These are phyloP conservation scores for Rhizophlyctis rosea DNA, from an alignment of 192 early-diverging fungal genomes.

Conservation along the genomic window DNA sequence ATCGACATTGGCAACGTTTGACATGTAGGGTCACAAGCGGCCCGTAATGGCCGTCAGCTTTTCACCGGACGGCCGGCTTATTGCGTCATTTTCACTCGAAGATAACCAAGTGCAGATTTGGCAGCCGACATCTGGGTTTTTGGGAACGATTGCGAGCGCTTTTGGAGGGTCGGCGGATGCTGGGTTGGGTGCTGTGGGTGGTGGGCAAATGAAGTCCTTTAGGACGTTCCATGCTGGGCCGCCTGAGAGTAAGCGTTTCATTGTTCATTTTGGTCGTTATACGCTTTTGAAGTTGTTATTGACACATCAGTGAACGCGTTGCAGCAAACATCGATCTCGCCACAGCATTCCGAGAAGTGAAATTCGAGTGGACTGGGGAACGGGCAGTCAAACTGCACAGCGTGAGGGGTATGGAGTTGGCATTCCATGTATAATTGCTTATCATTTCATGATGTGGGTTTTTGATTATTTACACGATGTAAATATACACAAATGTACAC, in stretches of 20 bases:
- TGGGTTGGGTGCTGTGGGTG: slow-evolving; percentile 18
- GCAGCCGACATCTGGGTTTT: slow-evolving; percentile 68
- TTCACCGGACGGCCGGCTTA: slow-evolving; percentile 73
- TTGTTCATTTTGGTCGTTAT: background rate
- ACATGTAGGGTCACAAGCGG: slow-evolving; percentile 60
- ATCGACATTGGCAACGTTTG: slow-evolving; percentile 4
- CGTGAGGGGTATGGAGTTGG: slow-evolving; percentile 35
- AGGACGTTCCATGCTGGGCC: slow-evolving; percentile 42
- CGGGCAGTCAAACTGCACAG: slow-evolving; percentile 40
- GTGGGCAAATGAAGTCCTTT: slow-evolving; percentile 47
- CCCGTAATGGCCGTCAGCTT: slow-evolving; percentile 68
- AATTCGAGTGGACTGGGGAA: slow-evolving; percentile 47
- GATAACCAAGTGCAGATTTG: slow-evolving; percentile 72
- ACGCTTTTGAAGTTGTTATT: background rate
- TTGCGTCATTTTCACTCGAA: slow-evolving; percentile 65
- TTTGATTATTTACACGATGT: too few relatives aligned
- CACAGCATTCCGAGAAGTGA: slow-evolving; percentile 17
- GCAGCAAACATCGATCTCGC: slow-evolving; percentile 13
- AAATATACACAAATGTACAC: too few relatives aligned
- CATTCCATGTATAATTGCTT: slow-evolving; percentile 48
- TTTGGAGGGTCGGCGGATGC: slow-evolving; percentile 27
- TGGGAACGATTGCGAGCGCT: slow-evolving; percentile 64
- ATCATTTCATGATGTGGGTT: too few relatives aligned
- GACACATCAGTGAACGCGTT: slow-evolving; percentile 3
- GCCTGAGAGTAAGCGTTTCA: slow-evolving; percentile 31